These are phyloP conservation scores for Calonectria ilicicola DNA, from an alignment of 2,329 filamentous ascomycete genomes.

Conservation along the genomic window DNA sequence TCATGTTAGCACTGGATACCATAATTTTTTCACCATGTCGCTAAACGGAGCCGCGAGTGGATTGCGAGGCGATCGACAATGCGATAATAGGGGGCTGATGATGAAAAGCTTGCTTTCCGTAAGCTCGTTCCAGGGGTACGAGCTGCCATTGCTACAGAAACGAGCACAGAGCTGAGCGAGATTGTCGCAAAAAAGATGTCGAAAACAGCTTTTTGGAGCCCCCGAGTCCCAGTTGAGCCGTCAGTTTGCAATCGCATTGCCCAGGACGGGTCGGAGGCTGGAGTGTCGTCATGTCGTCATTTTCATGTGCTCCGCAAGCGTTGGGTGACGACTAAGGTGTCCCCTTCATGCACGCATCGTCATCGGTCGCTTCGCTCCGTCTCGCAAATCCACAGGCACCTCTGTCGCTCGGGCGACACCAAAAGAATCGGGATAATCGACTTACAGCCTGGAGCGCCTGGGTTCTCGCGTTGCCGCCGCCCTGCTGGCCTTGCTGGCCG, in stretches of 20 bases:
- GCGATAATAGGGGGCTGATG: background rate
- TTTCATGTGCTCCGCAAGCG: conserved; percentile 7
- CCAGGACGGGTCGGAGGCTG: background rate
- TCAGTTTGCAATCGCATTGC: conserved; percentile 2
- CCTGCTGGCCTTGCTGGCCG: conserved; percentile 64
- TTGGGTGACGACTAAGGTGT: conserved; percentile 24
- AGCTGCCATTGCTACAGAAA: background rate
- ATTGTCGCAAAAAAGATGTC: conserved; percentile 4
- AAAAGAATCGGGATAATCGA: conserved; percentile 29
- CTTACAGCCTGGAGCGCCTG: conserved; percentile 87
- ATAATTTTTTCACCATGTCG: background rate
- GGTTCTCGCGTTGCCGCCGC: conserved; percentile 63
- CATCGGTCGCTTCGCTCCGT: conserved; percentile 17
- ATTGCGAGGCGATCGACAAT: conserved; percentile 5
- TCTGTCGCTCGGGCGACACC: conserved; percentile 32
- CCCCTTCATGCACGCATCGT: conserved; percentile 21
- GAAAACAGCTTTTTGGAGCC: background rate
- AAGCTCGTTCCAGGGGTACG: background rate
- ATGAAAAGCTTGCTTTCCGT: background rate
- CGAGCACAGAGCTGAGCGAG: background rate
- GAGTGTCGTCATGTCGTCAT: conserved; percentile 1
- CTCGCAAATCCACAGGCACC: conserved; percentile 32
- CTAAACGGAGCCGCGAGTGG: background rate
- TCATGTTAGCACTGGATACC: conserved; percentile 29
- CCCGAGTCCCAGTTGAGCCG: background rate